These are phyloP conservation scores for Yarrowia osloensis DNA, from an alignment of 805 yeast genomes.

Conservation along the genomic window DNA sequence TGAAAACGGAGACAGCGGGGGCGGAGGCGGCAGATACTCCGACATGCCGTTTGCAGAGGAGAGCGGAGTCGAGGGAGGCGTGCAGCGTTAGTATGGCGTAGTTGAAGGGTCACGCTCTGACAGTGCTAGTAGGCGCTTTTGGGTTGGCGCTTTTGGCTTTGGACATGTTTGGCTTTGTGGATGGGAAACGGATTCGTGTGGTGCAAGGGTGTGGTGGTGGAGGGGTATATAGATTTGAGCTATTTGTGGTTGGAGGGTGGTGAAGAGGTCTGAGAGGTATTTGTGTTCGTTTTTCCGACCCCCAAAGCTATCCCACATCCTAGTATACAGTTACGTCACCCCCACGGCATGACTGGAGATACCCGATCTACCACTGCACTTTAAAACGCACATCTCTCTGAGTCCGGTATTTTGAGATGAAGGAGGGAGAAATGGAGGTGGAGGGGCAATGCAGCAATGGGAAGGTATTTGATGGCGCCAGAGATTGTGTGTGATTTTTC, in stretches of 20 bases:
- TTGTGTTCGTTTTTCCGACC: too few relatives aligned
- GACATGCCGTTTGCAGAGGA: slow-evolving; percentile 18
- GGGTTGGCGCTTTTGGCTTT: neutral
- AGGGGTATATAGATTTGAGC: too few relatives aligned
- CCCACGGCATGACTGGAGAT: neutral
- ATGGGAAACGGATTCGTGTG: neutral
- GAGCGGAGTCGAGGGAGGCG: neutral
- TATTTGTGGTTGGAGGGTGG: too few relatives aligned
- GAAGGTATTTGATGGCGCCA: too few relatives aligned
- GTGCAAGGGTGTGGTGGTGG: neutral
- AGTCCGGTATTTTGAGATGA: neutral
- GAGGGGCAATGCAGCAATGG: too few relatives aligned
- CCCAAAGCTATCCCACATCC: too few relatives aligned
- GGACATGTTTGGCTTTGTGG: neutral
- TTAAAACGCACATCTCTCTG: neutral
- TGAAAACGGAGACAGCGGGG: slow-evolving; percentile 39
- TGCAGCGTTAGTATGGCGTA: neutral
- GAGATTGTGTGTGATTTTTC: too few relatives aligned
- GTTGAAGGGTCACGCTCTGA: neutral
- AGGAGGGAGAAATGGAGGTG: too few relatives aligned
- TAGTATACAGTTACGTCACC: neutral
- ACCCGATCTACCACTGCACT: neutral
- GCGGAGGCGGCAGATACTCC: slow-evolving; percentile 38
- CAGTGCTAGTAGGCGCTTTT: neutral
- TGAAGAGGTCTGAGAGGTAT: too few relatives aligned